Evolutionary conservation across 2,329 filamentous ascomycete species (phyloP).

Genomic region (Parafenestella ontariensis): DNA sequence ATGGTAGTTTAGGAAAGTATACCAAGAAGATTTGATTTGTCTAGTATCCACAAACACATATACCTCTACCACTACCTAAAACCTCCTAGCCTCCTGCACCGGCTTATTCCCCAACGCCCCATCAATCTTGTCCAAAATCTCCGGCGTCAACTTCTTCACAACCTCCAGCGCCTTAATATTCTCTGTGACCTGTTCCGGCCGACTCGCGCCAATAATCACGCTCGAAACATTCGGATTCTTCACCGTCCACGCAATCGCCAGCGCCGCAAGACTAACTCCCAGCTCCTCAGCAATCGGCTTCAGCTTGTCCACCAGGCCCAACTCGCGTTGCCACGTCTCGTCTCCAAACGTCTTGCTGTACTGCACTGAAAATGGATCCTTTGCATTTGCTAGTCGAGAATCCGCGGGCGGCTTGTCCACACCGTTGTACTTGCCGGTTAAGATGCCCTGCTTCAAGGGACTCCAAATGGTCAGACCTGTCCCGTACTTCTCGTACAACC

Average conservation of each 20-base stretch:
- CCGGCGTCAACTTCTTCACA: constrained; percentile 54
- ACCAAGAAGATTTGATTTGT: no score
- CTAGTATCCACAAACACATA: no score
- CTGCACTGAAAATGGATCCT: constrained; percentile 62
- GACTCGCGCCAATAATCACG: constrained; percentile 38
- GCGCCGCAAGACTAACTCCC: constrained; percentile 60
- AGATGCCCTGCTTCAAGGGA: constrained; percentile 63
- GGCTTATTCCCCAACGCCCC: not conserved
- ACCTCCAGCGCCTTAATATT: constrained; percentile 54
- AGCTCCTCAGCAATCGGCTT: constrained; percentile 67
- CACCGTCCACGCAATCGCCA: constrained; percentile 46
- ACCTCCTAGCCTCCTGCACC: not conserved
- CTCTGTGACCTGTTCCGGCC: constrained; percentile 41
- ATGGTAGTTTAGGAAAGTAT: no score
- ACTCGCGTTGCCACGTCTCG: constrained; percentile 62
- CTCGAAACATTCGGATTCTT: constrained; percentile 46
- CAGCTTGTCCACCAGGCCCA: constrained; percentile 63
- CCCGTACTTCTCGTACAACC: constrained; percentile 61
- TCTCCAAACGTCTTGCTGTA: constrained; percentile 54
- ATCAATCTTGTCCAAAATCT: constrained; percentile 54
- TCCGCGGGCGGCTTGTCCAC: constrained; percentile 62
- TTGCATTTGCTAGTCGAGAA: constrained; percentile 64
- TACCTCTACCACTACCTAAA: no score
- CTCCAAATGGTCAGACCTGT: constrained; percentile 64
- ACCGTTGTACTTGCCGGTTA: constrained; percentile 70